Conservation (phyloP, 2,329 filamentous ascomycete species). For the Aciculosporium take region DNA sequence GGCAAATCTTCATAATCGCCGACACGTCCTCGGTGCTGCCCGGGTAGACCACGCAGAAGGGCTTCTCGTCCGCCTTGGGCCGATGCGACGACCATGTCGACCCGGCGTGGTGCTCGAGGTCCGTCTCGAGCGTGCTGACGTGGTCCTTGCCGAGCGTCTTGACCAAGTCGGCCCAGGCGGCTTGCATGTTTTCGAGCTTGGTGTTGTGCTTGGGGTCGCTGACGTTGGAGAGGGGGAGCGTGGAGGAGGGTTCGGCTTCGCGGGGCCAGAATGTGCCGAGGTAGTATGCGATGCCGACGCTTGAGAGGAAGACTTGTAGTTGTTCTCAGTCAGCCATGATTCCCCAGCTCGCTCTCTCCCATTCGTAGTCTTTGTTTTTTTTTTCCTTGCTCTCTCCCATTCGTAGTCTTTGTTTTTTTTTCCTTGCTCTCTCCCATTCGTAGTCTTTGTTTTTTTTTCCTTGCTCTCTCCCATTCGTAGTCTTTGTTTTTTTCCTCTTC, state of each 20-base stretch:
- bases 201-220: slow-evolving; percentile 41
- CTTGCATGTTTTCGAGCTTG: slow-evolving; percentile 49
- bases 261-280: slow-evolving; percentile 41
- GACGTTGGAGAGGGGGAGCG: slow-evolving; percentile 40
- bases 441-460: background rate
- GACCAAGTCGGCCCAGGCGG: slow-evolving; percentile 55
- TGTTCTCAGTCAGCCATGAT: slow-evolving; percentile 4
- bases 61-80: slow-evolving; percentile 30
- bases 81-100: slow-evolving; percentile 51
- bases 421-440: too few species aligned
- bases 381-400: too few species aligned
- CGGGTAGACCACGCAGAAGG: slow-evolving; percentile 65
- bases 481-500: too few species aligned
- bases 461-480: too few species aligned
- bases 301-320: slow-evolving; percentile 37
- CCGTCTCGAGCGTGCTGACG: slow-evolving; percentile 43
- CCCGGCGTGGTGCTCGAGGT: slow-evolving; percentile 41
- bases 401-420: too few species aligned
- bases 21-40: slow-evolving; percentile 68
- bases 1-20: slow-evolving; percentile 79
- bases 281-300: slow-evolving; percentile 40
- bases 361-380: too few species aligned
- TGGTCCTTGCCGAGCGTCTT: slow-evolving; percentile 49
- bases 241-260: slow-evolving; percentile 39
- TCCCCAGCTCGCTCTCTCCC: background rate